These are phyloP conservation scores for Eucalyptus pauciflora DNA, from an alignment of 345 rosid species.

Conservation along the genomic window DNA sequence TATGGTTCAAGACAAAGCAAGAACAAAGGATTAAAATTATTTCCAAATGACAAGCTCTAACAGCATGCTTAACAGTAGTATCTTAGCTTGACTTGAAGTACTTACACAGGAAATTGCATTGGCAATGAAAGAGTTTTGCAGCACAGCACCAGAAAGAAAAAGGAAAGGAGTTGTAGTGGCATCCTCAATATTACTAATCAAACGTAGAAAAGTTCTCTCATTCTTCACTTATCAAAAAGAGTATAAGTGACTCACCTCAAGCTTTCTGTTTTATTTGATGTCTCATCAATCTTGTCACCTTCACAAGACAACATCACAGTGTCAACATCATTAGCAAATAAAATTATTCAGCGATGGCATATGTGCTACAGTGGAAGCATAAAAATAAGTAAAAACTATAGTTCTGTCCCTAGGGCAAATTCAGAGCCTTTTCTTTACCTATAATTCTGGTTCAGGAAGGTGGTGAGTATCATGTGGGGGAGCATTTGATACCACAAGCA, in stretches of 20 bases:
- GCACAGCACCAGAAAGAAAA: background rate
- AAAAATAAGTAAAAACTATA: background rate
- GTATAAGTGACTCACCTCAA: constrained; percentile 15
- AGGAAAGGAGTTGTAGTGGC: background rate
- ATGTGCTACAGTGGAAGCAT: background rate
- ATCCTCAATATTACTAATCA: background rate
- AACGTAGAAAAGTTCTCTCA: background rate
- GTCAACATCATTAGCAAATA: background rate
- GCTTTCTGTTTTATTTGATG: constrained; percentile 16
- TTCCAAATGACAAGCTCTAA: background rate
- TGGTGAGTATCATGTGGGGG: background rate
- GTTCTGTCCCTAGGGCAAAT: background rate
- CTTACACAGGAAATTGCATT: background rate
- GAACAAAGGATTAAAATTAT: background rate
- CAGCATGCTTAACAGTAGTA: background rate
- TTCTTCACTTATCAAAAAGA: background rate
- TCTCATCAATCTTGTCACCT: constrained; percentile 39
- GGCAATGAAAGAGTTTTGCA: background rate
- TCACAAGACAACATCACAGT: background rate
- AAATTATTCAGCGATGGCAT: background rate
- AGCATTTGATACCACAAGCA: background rate
- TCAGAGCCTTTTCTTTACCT: background rate
- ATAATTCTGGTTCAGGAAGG: background rate
- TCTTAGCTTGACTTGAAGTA: background rate
- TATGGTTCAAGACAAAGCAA: background rate